A percentile compares a stretch with the other conserved stretches of the same genome.
These are phyloP conservation scores for Termitomyces sp. DNA, from an alignment of 768 basidiomycete species.

Conservation along the genomic window DNA sequence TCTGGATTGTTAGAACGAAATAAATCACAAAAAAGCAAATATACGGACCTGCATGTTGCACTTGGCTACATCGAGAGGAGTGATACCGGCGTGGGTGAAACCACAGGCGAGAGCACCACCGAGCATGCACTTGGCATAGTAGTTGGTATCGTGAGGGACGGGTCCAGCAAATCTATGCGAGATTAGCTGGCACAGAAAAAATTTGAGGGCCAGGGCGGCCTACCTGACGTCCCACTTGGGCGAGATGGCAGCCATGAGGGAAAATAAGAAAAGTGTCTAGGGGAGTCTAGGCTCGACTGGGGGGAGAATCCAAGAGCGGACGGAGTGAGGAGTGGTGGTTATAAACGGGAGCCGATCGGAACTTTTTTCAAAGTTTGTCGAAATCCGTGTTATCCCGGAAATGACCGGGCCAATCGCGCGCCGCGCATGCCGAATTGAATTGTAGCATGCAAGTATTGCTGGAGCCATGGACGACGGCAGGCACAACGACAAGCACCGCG, in stretches of 20 bases:
- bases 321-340: slow-evolving; percentile 24
- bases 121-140: slow-evolving; percentile 86
- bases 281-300: slow-evolving; percentile 22
- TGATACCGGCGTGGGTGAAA: slow-evolving; percentile 84
- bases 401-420: slow-evolving; percentile 33
- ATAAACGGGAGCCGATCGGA: slow-evolving; percentile 17
- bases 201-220: slow-evolving; percentile 1
- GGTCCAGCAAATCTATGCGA: slow-evolving; percentile 58
- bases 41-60: slow-evolving; percentile 83
- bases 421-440: slow-evolving; percentile 21
- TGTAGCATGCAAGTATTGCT: background rate
- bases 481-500: background rate
- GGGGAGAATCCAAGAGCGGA: slow-evolving; percentile 20
- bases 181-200: slow-evolving; percentile 2
- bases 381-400: slow-evolving; percentile 35
- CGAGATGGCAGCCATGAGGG: slow-evolving; percentile 49
- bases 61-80: slow-evolving; percentile 85
- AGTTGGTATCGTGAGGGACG: slow-evolving; percentile 68
- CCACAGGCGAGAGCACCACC: slow-evolving; percentile 88
- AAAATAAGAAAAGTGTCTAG: slow-evolving; percentile 25
- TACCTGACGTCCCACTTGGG: slow-evolving; percentile 79
- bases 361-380: slow-evolving; percentile 18
- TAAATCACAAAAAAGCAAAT: background rate
- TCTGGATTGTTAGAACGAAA: background rate
- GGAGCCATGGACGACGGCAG: background rate